A percentile compares a stretch with the other conserved stretches of the same genome.
phyloP scores from a whole-genome alignment of 176 grass and related monocot genomes.

The Microstegium vimineum region DNA sequence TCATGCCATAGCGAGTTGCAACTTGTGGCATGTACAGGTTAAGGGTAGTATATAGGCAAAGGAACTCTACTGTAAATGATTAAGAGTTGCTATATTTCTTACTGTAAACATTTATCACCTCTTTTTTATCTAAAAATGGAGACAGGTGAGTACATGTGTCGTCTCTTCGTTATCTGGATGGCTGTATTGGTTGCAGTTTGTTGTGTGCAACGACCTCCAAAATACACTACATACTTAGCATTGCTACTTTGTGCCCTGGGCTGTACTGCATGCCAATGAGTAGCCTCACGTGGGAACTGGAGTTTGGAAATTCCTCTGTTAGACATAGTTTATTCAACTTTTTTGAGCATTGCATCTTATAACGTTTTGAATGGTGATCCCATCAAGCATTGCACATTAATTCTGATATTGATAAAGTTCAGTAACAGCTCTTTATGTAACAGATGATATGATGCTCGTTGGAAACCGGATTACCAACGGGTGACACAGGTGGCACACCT shows the following conservation, averaged over 20 bases:
- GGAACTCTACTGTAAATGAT: background rate
- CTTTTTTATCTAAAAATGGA: background rate
- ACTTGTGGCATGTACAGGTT: background rate
- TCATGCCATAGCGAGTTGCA: background rate
- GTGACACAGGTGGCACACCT: background rate
- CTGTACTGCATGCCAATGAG: background rate
- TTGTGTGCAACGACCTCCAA: background rate
- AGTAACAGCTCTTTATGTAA: background rate
- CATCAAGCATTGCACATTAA: background rate
- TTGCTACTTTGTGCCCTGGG: background rate
- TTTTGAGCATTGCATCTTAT: background rate
- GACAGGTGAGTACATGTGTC: background rate
- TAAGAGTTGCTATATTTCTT: background rate
- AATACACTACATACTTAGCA: background rate
- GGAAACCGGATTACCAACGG: background rate
- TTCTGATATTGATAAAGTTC: constrained; percentile 8
- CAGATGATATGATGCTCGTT: constrained; percentile 17
- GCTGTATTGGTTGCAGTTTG: background rate
- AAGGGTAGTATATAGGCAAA: background rate
- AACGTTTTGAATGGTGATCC: background rate
- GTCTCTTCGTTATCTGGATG: background rate
- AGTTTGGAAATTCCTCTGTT: background rate
- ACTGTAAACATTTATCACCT: background rate
- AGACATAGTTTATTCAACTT: background rate
- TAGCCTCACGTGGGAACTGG: background rate